Evolutionary conservation across 1,284 basidiomycete genomes (phyloP).

Genomic region (Apiotrichum laibachii): DNA sequence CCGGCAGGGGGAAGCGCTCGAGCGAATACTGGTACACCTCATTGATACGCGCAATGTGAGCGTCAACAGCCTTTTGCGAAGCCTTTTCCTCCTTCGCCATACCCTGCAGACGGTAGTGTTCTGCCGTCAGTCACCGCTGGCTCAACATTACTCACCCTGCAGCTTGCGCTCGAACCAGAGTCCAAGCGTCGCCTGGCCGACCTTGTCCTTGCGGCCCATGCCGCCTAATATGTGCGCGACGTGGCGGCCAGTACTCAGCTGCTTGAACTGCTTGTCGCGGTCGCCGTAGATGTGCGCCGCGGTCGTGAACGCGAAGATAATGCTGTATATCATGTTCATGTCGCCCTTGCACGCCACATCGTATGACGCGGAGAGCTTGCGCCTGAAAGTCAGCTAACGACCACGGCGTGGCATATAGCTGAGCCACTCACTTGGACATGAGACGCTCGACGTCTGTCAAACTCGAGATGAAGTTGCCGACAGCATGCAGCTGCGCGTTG

Average conservation of each 20-base stretch:
- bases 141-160: constrained; percentile 29
- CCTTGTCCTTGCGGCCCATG: constrained; percentile 33
- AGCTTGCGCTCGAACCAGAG: constrained; percentile 41
- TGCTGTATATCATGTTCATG: constrained; percentile 32
- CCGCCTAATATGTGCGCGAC: constrained; percentile 37
- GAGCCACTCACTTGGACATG: constrained; percentile 37
- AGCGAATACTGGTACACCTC: constrained; percentile 16
- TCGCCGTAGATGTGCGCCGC: constrained; percentile 36
- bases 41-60: constrained; percentile 21
- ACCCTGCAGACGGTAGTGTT: constrained; percentile 28
- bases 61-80: constrained; percentile 12
- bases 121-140: constrained; percentile 10
- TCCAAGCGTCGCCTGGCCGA: constrained; percentile 39
- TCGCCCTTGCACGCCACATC: constrained; percentile 29
- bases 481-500: constrained; percentile 31
- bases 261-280: constrained; percentile 29
- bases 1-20: constrained; percentile 4
- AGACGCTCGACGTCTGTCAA: constrained; percentile 35
- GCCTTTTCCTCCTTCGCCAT: constrained; percentile 12
- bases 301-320: constrained; percentile 48
- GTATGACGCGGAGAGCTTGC: constrained; percentile 36
- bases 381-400: constrained; percentile 24
- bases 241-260: constrained; percentile 40
- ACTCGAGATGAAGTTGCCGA: constrained; percentile 35
- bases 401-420: too few relatives aligned